Evolutionary conservation across 768 basidiomycete species (phyloP), one percentile per base, ranked within the genome.

Genomic region (Leccinum pellstonianum): DNA sequence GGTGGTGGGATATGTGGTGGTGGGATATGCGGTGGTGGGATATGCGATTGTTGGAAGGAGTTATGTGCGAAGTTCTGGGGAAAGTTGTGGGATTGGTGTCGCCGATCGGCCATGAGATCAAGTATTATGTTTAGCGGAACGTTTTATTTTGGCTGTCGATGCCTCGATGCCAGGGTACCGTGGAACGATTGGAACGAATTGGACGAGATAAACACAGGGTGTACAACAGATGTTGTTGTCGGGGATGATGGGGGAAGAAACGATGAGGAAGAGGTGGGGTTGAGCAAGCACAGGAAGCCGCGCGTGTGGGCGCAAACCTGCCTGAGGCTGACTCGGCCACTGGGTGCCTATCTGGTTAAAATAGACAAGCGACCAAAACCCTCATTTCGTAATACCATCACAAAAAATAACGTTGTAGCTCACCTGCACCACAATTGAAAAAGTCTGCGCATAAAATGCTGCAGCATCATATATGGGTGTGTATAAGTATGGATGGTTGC

Each of bases 101-200:
- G 69, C 72, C 82, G 83, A 81, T 87, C 85, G 68, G 86, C 83
- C 85, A 86, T 86, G 73, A 75, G 77, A 74, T 75, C 70, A 64
- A 63, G 62, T 62, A 59, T 59, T 62, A 68, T 57, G 60, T 67
- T 62, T 60, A 65, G 55, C 11, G 46, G 60, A 63, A 57, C 57
- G 55, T 17, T 10, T 49, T 25, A 49, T 49, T 66, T 64, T 63
- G 66, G 69, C 56, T 14, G 69, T 68, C 63, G 59, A 69, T 68
- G 70, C 68, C 69, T 68, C 68, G 8, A 38, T 7, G 37, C 3
- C 37, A 64, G 59, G 62, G 58, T 63, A 66, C 65, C 63, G 68
- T 69, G 59, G 57, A 52, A 54, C 57, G 66, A 65, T 66, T 67
- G 67, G 67, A 33, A 60, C 62, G 59, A 61, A 64, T 61, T 52